These are phyloP conservation scores for Fusarium subtropicale DNA, from an alignment of 2,329 filamentous ascomycete genomes.

Conservation along the genomic window DNA sequence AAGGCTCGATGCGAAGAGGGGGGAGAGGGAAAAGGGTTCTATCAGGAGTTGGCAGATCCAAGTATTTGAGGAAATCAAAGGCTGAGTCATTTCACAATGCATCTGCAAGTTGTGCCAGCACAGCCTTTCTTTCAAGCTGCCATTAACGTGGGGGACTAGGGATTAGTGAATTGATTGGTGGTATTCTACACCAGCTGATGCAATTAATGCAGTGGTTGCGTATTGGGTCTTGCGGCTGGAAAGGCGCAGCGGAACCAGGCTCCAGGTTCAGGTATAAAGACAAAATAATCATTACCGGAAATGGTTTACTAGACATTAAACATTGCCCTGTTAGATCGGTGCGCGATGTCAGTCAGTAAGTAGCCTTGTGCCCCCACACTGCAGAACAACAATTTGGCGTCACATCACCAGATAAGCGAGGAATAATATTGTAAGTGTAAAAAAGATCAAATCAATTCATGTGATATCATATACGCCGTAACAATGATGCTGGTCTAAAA, in stretches of 20 bases:
- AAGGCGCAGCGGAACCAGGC: neutral
- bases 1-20: neutral
- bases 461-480: neutral
- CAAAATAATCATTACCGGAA: neutral
- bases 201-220: neutral
- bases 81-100: neutral
- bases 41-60: neutral
- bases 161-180: neutral
- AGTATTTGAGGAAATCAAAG: neutral
- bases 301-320: neutral
- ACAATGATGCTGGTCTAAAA: neutral
- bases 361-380: too few relatives aligned
- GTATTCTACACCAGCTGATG: neutral
- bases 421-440: rapidly evolving
- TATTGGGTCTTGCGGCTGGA: neutral
- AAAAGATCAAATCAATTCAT: neutral
- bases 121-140: neutral
- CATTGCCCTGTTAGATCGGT: neutral
- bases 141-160: neutral
- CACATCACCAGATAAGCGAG: neutral
- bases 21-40: neutral
- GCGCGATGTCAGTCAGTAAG: rapidly evolving
- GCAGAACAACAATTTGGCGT: neutral
- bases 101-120: neutral
- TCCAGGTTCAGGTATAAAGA: neutral